These are phyloP conservation scores for Raphidocelis subcapitata DNA, from an alignment of 139 green algal species.

Conservation along the genomic window DNA sequence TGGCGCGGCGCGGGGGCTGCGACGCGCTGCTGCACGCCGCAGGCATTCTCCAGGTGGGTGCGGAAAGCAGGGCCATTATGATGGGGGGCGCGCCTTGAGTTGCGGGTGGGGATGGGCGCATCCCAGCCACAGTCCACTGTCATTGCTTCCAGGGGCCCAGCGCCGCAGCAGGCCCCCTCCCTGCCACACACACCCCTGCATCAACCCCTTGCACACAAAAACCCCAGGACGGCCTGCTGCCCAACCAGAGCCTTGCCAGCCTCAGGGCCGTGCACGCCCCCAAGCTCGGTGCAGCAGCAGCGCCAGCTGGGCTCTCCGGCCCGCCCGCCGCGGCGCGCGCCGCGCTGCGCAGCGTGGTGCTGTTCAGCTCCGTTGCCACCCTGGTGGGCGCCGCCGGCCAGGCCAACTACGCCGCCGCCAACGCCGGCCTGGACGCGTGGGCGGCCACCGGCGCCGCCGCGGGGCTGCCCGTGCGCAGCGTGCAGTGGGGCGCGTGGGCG, in stretches of 20 bases:
- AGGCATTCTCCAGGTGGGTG: constrained; percentile 37
- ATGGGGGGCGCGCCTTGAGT: too few species aligned
- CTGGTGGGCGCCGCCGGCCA: constrained; percentile 82
- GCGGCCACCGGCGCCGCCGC: constrained; percentile 4
- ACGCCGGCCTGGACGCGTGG: constrained; percentile 63
- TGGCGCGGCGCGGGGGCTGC: background rate
- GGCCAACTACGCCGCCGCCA: constrained; percentile 81
- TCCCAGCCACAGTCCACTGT: too few species aligned
- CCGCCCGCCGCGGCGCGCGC: background rate
- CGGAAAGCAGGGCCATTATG: too few species aligned
- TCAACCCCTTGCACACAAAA: background rate
- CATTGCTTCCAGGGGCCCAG: background rate
- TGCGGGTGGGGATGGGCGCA: too few species aligned
- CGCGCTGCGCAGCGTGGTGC: constrained; percentile 41
- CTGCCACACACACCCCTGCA: background rate
- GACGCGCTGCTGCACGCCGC: constrained; percentile 49
- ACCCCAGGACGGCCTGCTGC: constrained; percentile 33
- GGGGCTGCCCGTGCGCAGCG: constrained; percentile 7
- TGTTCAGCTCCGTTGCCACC: constrained; percentile 83
- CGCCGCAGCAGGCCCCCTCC: background rate
- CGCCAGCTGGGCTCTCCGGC: too few species aligned
- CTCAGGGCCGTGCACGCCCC: constrained; percentile 33
- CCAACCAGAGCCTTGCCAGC: constrained; percentile 33
- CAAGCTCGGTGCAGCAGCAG: constrained; percentile 37
- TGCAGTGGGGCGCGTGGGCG: constrained; percentile 61